Base-by-base conservation (phyloP, 805 yeast species). In the Metschnikowia cerradonensis region DNA sequence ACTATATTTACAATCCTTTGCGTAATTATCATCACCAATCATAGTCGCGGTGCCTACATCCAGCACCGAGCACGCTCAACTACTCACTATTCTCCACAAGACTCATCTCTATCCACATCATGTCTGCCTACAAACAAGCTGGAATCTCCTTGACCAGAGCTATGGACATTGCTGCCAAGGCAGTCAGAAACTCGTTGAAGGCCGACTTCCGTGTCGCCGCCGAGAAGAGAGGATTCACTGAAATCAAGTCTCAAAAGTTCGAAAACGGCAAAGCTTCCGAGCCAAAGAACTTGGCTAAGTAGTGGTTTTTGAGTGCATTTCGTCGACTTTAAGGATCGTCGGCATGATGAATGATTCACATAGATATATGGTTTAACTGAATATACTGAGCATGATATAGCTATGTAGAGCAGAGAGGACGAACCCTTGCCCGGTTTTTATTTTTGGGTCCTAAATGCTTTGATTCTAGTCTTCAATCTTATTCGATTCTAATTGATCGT, bases 131-230 rank as follows among this genome's bases (percentile, higher is more conserved):
- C 70, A 72, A 73, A 65, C 78, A 73, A 73, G 78, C 78, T 49
- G 78, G 78, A 53, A 73, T 73, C 52, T 67, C 77, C 59, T 83
- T 86, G 78, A 89, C 88, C 86, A 88, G 85, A 71, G 92, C 92
- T 75, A 79, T 91, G 71, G 82, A 96, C 60, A 80, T 92, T 67
- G 88, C 97, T 66, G 96, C 97, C 66, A 83, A 83, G 70, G 81
- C 96, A 56, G 82, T 90, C 62, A 90, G 97, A 78, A 77, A 79
- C 63, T 85, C 97, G 47, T 82, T 92, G 69, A 92, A 92, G 79
- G 83, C 90, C 58, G 96, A 91, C 65, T 71, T 82, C 67, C 88
- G 86, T 70, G 86, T 81, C 57, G 80, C 77, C 54, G 86, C 86
- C 59, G 81, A 82, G 64, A 81, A 78, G 70, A 88, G 95, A 78